Evolutionary conservation across 768 basidiomycete species (phyloP).

Genomic region (Boletales sp.): DNA sequence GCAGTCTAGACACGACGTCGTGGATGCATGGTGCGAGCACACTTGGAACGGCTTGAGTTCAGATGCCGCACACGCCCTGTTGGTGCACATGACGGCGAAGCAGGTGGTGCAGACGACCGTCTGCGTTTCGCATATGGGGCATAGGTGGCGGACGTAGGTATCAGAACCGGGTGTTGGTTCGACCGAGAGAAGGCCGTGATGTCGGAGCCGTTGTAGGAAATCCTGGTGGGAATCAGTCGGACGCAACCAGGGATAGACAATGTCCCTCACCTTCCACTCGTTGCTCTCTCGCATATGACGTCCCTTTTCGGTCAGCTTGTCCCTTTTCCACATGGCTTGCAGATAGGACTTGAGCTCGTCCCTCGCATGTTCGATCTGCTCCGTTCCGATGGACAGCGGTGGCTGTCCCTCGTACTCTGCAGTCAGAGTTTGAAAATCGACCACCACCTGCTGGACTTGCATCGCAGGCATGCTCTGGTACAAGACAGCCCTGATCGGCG

Average conservation of each 20-base stretch:
- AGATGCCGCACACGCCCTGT: constrained; percentile 15
- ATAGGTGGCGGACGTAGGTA: background rate
- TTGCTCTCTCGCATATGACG: constrained; percentile 1
- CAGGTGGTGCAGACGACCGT: constrained; percentile 12
- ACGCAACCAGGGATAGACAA: too few species aligned
- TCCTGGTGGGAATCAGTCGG: constrained; percentile 4
- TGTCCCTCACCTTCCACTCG: constrained; percentile 13
- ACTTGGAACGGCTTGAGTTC: constrained; percentile 13
- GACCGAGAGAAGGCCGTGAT: constrained; percentile 1
- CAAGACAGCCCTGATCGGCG: constrained; percentile 14
- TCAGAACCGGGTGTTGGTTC: background rate
- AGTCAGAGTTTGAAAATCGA: constrained; percentile 18
- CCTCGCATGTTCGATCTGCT: constrained; percentile 15
- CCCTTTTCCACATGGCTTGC: constrained; percentile 8
- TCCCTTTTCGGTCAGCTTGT: constrained; percentile 2
- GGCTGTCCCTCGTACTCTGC: constrained; percentile 10
- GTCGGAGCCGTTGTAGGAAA: constrained; percentile 14
- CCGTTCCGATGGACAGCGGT: constrained; percentile 14
- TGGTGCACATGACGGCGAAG: constrained; percentile 13
- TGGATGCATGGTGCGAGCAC: constrained; percentile 11
- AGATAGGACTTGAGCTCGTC: constrained; percentile 14
- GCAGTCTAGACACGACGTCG: constrained; percentile 10
- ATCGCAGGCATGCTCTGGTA: constrained; percentile 6
- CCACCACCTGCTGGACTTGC: constrained; percentile 9
- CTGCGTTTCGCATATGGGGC: constrained; percentile 10